Percentiles rank a stretch among this genome's conserved stretches.
phyloP scores from a whole-genome alignment of 2,329 filamentous ascomycete genomes.

The Aspergillus bombycis region DNA sequence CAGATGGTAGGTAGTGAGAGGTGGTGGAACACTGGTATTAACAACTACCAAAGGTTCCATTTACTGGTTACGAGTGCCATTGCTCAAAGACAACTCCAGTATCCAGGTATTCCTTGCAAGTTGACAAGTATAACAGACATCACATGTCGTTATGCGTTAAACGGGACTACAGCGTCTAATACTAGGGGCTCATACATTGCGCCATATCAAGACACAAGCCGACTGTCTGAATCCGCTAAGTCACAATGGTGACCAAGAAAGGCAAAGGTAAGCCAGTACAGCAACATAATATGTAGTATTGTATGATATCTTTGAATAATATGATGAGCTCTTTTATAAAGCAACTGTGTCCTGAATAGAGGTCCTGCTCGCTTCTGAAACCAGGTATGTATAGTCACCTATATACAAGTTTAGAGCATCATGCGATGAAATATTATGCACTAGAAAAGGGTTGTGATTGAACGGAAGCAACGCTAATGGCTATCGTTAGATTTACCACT shows the following conservation, averaged over 20 bases:
- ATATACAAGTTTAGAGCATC: not conserved
- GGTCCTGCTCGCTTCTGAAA: constrained; percentile 4
- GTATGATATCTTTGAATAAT: not conserved
- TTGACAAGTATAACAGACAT: not conserved
- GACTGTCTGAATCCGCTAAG: not conserved
- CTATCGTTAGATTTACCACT: not conserved
- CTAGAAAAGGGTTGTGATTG: constrained; percentile 3
- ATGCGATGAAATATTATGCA: constrained; percentile 7
- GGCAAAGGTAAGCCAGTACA: not conserved
- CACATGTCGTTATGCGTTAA: not conserved
- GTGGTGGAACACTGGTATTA: not conserved
- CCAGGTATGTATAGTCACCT: constrained; percentile 2
- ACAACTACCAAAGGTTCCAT: not conserved
- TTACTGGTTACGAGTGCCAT: not conserved
- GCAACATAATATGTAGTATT: not conserved
- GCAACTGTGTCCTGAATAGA: constrained; percentile 6
- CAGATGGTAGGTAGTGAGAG: not conserved
- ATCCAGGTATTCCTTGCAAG: not conserved
- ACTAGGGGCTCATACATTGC: not conserved
- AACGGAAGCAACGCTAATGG: not conserved
- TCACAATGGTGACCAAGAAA: not conserved
- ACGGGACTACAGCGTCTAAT: not conserved
- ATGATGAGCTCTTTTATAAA: not conserved
- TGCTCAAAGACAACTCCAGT: not conserved
- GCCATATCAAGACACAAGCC: not conserved